Conservation (phyloP, 176 grass and related monocot genomes). For the Aegilops longissima region DNA sequence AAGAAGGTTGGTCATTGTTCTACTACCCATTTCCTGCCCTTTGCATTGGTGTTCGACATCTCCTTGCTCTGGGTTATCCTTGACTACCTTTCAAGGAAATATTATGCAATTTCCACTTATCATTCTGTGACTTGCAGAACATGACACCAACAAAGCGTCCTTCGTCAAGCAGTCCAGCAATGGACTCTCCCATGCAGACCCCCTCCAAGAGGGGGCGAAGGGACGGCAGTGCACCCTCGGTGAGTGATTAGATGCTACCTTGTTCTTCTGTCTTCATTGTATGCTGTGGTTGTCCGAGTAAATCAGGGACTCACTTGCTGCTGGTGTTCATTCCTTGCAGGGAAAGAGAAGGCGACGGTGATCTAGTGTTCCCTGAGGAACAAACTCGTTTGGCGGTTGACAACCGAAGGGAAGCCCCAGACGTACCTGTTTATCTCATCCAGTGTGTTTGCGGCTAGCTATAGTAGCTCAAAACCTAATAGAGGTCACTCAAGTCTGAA, state of each 20-base stretch:
- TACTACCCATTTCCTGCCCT: background rate
- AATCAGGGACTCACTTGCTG: background rate
- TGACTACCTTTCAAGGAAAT: background rate
- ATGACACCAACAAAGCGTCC: constrained; percentile 62
- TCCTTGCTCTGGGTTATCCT: background rate
- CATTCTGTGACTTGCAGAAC: constrained; percentile 33
- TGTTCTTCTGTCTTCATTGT: background rate
- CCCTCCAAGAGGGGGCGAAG: constrained; percentile 56
- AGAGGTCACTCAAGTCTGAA: background rate
- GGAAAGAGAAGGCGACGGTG: constrained; percentile 36
- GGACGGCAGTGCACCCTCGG: constrained; percentile 52
- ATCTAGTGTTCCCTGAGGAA: background rate
- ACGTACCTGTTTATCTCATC: background rate
- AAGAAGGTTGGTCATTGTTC: constrained; percentile 51
- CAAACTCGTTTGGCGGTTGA: background rate
- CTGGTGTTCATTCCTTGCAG: background rate
- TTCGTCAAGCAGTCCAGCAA: constrained; percentile 36
- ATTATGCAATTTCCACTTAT: background rate
- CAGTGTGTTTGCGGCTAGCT: background rate
- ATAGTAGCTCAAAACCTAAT: background rate
- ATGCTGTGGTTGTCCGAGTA: background rate
- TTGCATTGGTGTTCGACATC: background rate
- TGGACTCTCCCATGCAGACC: constrained; percentile 46
- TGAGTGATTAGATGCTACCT: constrained; percentile 11
- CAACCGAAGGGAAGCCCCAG: background rate